phyloP scores from a whole-genome alignment of 2,329 filamentous ascomycete species.

The Beauveria australis region DNA sequence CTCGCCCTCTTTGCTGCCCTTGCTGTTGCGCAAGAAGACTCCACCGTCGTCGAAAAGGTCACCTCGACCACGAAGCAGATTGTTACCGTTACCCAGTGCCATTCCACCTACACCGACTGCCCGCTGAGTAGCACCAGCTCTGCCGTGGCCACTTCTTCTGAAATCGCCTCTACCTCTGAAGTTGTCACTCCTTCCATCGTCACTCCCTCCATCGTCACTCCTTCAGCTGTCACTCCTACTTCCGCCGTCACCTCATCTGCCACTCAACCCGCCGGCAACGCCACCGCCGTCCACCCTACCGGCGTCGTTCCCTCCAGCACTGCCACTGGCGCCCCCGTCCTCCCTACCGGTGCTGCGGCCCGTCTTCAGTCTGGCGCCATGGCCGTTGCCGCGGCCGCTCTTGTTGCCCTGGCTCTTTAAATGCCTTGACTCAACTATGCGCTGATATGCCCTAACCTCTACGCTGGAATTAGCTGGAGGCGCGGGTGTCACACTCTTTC shows the following conservation, averaged over 20 bases:
- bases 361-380: conserved; percentile 30
- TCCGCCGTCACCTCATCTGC: background rate
- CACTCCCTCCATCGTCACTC: background rate
- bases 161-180: background rate
- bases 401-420: conserved; percentile 7
- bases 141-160: conserved; percentile 11
- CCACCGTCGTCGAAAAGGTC: conserved; percentile 28
- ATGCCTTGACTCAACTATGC: background rate
- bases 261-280: background rate
- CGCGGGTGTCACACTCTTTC: background rate
- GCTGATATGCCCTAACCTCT: background rate
- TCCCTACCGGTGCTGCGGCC: conserved; percentile 25
- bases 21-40: conserved; percentile 29
- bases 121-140: conserved; percentile 22
- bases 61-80: conserved; percentile 38
- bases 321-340: conserved; percentile 14
- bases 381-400: conserved; percentile 23
- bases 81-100: conserved; percentile 40
- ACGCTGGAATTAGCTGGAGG: background rate
- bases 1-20: conserved; percentile 32
- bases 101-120: conserved; percentile 36
- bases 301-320: background rate
- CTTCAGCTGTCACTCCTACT: background rate
- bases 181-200: background rate
- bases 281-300: conserved; percentile 10